Base-by-base conservation (phyloP, 371 early-diverging fungal species). In the Rhizopus stolonifer region DNA sequence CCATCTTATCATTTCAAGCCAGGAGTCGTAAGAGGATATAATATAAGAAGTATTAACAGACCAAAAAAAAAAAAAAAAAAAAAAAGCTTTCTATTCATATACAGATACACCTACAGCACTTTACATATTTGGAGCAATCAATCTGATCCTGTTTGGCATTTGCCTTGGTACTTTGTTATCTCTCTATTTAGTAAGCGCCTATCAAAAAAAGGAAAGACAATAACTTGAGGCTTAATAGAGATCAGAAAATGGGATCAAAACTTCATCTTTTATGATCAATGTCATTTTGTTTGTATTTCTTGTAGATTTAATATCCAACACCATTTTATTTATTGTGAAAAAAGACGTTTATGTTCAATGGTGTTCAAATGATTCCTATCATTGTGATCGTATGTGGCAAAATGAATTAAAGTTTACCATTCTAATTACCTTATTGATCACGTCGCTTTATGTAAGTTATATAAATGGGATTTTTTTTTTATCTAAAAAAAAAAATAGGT, bases 331-430 rank as follows among this genome's bases (percentile, higher is more conserved):
- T 38, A 67, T 65, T 39, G 72, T 65, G 4, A 29, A 49, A 22
- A 65, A 53, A 19, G 25, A 22, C 1, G 32, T 43, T 6, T 77
- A 67, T 47, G 39, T 64, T 4, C 14, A 34, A 0, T 65, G 64
- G 65, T 77, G 77, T 29, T 43, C 49, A 32, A 31, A 14, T 4
- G 79, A 79, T 40, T 70, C 66, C 42, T 79, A 71, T 36, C 72
- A 79, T 34, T 79, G 79, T 26, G 54, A 54, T 45, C 53, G 61
- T 42, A 55, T 71, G 3, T 79, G 72, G 71, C 62, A 73, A 46
- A 63, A 67, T 32, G 79, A 79, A 48, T 19, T 73, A 7, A 79
- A 79, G 45, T 79, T 79, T 48, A 58, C 69, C 1, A 53, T 75
- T 13, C 43, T 79, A n/a, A 50, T 58, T 4, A 54, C 65, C 0